phyloP scores from a whole-genome alignment of 2,329 filamentous ascomycete species.

The Myriosclerotinia scirpicola region DNA sequence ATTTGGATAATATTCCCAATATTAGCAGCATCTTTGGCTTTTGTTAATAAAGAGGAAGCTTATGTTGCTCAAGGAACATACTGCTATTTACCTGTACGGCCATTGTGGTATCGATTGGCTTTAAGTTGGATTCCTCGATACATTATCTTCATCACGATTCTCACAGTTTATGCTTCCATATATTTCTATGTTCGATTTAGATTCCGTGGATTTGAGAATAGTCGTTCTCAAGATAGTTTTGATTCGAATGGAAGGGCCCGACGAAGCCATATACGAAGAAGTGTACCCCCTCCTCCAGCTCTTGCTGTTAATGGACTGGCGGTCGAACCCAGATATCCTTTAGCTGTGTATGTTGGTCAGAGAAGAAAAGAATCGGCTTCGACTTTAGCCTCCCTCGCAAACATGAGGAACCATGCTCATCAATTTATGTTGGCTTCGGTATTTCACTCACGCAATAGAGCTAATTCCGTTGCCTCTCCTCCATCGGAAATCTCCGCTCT shows the following conservation, averaged over 20 bases:
- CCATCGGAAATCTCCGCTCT: slow-evolving; percentile 29
- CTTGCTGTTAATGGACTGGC: slow-evolving; percentile 37
- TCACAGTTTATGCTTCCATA: slow-evolving; percentile 66
- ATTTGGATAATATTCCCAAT: slow-evolving; percentile 59
- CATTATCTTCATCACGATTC: slow-evolving; percentile 62
- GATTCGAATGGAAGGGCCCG: slow-evolving; percentile 22
- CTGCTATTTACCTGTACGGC: slow-evolving; percentile 67
- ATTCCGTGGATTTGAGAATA: slow-evolving; percentile 36
- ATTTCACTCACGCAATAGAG: slow-evolving; percentile 29
- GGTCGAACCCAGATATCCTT: slow-evolving; percentile 29
- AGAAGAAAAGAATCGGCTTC: slow-evolving; percentile 29
- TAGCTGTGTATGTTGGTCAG: slow-evolving; percentile 22
- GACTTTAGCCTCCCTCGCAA: slow-evolving; percentile 28
- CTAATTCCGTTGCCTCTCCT: slow-evolving; percentile 22
- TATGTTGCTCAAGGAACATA: slow-evolving; percentile 65
- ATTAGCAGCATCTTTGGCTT: slow-evolving; percentile 61
- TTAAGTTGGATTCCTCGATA: slow-evolving; percentile 75
- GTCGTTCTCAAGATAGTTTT: slow-evolving; percentile 22
- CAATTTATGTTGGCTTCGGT: slow-evolving; percentile 37
- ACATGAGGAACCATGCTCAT: slow-evolving; percentile 29
- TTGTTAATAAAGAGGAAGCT: slow-evolving; percentile 53
- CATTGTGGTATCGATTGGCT: slow-evolving; percentile 67
- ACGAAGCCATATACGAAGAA: slow-evolving; percentile 24
- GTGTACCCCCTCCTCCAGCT: slow-evolving; percentile 32
- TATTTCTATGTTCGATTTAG: slow-evolving; percentile 62